phyloP scores from a whole-genome alignment of 768 basidiomycete genomes.

The Sutorius australiensis region DNA sequence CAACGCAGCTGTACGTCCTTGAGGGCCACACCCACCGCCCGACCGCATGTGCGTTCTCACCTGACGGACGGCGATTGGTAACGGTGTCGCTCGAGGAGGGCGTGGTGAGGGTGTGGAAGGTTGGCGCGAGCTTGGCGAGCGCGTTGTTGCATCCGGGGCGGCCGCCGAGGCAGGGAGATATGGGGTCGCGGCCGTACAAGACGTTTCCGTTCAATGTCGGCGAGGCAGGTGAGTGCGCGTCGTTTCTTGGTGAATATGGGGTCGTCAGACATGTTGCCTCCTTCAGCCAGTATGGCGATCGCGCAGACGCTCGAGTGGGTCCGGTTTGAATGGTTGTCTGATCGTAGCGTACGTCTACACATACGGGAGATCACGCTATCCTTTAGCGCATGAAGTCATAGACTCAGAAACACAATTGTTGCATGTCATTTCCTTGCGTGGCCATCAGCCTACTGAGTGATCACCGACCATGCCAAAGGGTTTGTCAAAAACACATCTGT shows the following conservation, averaged over 20 bases:
- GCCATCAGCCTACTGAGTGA: too few species aligned
- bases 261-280: background rate
- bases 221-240: slow-evolving; percentile 59
- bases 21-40: slow-evolving; percentile 84
- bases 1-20: slow-evolving; percentile 90
- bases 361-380: slow-evolving; percentile 82
- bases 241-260: background rate
- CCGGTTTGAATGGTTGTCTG: slow-evolving; percentile 79
- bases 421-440: too few species aligned
- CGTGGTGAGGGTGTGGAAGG: slow-evolving; percentile 90
- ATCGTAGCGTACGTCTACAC: slow-evolving; percentile 76
- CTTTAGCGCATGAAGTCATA: slow-evolving; percentile 63
- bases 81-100: slow-evolving; percentile 85
- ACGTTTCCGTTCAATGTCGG: slow-evolving; percentile 82
- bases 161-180: slow-evolving; percentile 84
- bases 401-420: background rate
- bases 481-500: too few species aligned
- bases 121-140: slow-evolving; percentile 83
- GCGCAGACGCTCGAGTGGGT: slow-evolving; percentile 70
- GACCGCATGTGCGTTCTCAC: slow-evolving; percentile 86
- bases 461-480: too few species aligned
- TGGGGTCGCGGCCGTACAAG: slow-evolving; percentile 84
- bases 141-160: slow-evolving; percentile 82
- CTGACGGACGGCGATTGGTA: slow-evolving; percentile 86
- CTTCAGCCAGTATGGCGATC: slow-evolving; percentile 52